Percentiles rank a stretch among this genome's conserved stretches.
Evolutionary conservation across 345 rosid genomes (phyloP).

Genomic region (Linum tenue): DNA sequence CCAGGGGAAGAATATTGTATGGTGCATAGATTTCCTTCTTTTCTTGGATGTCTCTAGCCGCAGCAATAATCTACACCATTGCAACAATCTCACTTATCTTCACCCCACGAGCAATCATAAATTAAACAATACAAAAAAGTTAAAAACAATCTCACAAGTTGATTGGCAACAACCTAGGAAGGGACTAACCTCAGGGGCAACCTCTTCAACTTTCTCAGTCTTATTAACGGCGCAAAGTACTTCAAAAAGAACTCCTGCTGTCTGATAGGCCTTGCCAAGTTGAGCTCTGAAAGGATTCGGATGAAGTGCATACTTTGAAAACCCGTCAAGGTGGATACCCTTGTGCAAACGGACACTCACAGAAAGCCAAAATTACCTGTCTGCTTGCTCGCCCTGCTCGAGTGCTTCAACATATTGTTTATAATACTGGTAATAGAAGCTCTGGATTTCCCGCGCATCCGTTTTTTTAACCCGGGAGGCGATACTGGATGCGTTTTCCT

Average conservation of each 20-base stretch:
- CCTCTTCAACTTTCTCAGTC: slow-evolving; percentile 97
- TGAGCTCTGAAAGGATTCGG: slow-evolving; percentile 60
- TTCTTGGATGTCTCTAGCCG: slow-evolving; percentile 97
- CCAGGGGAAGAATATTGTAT: slow-evolving; percentile 91
- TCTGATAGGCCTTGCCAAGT: slow-evolving; percentile 97
- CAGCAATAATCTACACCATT: slow-evolving; percentile 77
- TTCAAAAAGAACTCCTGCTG: slow-evolving; percentile 96
- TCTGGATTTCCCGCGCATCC: slow-evolving; percentile 89
- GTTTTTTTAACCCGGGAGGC: slow-evolving; percentile 91
- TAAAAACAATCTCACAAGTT: not conserved
- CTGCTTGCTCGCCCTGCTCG: slow-evolving; percentile 94
- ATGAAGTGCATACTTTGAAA: not conserved
- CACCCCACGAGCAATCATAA: not conserved
- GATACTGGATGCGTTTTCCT: slow-evolving; percentile 94
- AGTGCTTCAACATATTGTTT: slow-evolving; percentile 84
- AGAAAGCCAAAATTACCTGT: slow-evolving; percentile 41
- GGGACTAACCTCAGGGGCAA: slow-evolving; percentile 86
- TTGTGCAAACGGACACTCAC: not conserved
- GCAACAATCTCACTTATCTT: slow-evolving; percentile 9
- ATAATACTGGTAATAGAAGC: slow-evolving; percentile 87
- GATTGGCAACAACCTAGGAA: slow-evolving; percentile 4
- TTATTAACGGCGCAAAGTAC: slow-evolving; percentile 96
- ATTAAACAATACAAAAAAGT: not conserved
- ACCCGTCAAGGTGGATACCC: not conserved
- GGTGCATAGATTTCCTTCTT: slow-evolving; percentile 95